Evolutionary conservation across 768 basidiomycete genomes (phyloP).

Genomic region (Mycena maculata): DNA sequence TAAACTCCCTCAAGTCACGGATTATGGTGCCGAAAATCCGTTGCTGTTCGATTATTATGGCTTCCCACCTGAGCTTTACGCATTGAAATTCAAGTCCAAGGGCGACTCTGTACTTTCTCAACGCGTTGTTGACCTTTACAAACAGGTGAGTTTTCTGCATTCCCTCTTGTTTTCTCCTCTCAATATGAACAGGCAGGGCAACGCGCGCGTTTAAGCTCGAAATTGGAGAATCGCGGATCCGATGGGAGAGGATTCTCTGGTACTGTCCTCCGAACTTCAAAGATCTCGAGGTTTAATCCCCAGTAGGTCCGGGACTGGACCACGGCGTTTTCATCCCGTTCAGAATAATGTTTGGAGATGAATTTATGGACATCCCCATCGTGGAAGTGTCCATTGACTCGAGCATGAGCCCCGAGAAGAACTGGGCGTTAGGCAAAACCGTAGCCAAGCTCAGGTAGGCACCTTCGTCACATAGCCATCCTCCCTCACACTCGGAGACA

Average conservation of each 20-base stretch:
- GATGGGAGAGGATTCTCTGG: slow-evolving; percentile 71
- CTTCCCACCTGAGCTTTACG: slow-evolving; percentile 68
- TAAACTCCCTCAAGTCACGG: slow-evolving; percentile 62
- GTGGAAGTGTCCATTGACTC: slow-evolving; percentile 77
- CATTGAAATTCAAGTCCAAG: slow-evolving; percentile 73
- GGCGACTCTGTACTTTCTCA: slow-evolving; percentile 70
- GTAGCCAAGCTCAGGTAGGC: slow-evolving; percentile 61
- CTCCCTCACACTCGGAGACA: not conserved
- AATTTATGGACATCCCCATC: slow-evolving; percentile 71
- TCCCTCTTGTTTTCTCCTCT: not conserved
- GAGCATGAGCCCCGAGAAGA: slow-evolving; percentile 65
- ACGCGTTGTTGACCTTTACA: slow-evolving; percentile 70
- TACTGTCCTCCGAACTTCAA: not conserved
- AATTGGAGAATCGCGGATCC: slow-evolving; percentile 65
- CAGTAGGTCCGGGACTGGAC: slow-evolving; percentile 71
- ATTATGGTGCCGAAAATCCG: slow-evolving; percentile 83
- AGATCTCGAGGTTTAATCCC: not conserved
- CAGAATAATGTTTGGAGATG: slow-evolving; percentile 80
- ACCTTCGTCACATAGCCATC: not conserved
- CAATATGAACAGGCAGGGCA: slow-evolving; percentile 58
- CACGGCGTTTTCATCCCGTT: slow-evolving; percentile 88
- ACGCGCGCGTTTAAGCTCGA: slow-evolving; percentile 60
- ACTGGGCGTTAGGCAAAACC: slow-evolving; percentile 75
- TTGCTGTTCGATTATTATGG: slow-evolving; percentile 79
- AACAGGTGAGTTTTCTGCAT: slow-evolving; percentile 50